Evolutionary conservation across 805 yeast species (phyloP).

Genomic region (Metschnikowia lochheadii): DNA sequence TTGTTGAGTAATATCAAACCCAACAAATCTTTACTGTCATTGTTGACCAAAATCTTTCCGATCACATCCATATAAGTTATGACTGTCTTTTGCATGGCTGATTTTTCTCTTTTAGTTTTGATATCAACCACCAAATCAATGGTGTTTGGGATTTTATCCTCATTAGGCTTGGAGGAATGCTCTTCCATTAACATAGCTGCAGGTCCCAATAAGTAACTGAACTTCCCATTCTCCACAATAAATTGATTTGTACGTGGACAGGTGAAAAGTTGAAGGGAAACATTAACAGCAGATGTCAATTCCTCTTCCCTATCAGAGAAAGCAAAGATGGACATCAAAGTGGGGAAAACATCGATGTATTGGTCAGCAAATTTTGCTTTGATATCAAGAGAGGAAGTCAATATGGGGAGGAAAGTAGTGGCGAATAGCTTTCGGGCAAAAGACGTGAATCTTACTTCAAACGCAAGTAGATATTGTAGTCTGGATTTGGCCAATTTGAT

Average conservation of each 20-base stretch:
- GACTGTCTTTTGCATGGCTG: conserved; percentile 29
- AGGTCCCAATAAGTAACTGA: conserved; percentile 44
- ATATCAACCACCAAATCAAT: conserved; percentile 19
- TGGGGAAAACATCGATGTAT: conserved; percentile 52
- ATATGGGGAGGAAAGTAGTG: conserved; percentile 48
- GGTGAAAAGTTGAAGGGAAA: conserved; percentile 39
- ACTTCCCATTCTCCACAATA: conserved; percentile 18
- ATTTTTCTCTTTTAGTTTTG: conserved; percentile 15
- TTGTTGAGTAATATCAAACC: conserved; percentile 27
- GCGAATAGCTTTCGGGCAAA: conserved; percentile 45
- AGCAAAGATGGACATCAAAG: conserved; percentile 45
- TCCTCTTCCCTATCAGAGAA: conserved; percentile 48
- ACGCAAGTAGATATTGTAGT: conserved; percentile 53
- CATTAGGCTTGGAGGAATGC: conserved; percentile 36
- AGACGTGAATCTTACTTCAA: conserved; percentile 59
- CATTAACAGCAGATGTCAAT: conserved; percentile 29
- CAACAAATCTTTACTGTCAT: conserved; percentile 17
- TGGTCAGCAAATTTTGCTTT: conserved; percentile 52
- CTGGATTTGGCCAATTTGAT: conserved; percentile 37
- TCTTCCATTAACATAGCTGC: conserved; percentile 40
- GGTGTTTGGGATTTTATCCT: conserved; percentile 31
- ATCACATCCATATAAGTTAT: conserved; percentile 29
- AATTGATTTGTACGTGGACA: conserved; percentile 39
- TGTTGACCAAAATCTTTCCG: conserved; percentile 23
- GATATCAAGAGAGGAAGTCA: conserved; percentile 46